phyloP scores from a whole-genome alignment of 176 grass and related monocot species.

The Olyra latifolia region DNA sequence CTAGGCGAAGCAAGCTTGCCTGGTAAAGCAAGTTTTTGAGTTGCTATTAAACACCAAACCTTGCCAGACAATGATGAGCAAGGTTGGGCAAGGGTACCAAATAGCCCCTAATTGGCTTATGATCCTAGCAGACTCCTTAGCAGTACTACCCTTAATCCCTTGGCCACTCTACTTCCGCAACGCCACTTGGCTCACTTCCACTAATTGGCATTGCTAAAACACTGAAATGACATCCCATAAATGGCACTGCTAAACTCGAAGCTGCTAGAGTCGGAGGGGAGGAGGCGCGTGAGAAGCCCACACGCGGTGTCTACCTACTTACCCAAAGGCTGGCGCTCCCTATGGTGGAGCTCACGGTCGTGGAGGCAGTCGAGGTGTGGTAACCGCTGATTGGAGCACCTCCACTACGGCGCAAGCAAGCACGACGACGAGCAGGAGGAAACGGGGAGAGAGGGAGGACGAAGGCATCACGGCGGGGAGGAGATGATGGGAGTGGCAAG shows the following conservation, averaged over 20 bases:
- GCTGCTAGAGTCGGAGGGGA: constrained; percentile 61
- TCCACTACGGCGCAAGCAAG: constrained; percentile 30
- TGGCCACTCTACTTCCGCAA: too few species aligned
- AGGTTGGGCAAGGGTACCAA: too few species aligned
- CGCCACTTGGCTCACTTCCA: too few species aligned
- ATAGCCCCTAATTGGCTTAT: not conserved
- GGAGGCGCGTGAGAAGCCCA: constrained; percentile 49
- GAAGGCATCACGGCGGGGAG: constrained; percentile 14
- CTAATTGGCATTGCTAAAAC: not conserved
- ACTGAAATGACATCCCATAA: not conserved
- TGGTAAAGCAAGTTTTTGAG: too few species aligned
- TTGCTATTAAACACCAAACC: too few species aligned
- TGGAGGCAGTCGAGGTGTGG: constrained; percentile 55
- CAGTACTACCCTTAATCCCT: not conserved
- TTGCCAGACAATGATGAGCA: too few species aligned
- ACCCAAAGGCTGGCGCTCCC: constrained; percentile 30
- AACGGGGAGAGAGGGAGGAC: not conserved
- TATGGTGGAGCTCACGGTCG: constrained; percentile 49
- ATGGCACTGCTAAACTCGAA: constrained; percentile 55
- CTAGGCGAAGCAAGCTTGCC: too few species aligned
- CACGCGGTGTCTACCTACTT: constrained; percentile 49
- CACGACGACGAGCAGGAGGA: constrained; percentile 22
- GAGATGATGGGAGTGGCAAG: constrained; percentile 2
- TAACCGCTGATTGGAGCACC: constrained; percentile 8
- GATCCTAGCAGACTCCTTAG: constrained; percentile 16